Percentiles rank a stretch among this genome's conserved stretches.
These are phyloP conservation scores for Skeletonema potamos DNA, from an alignment of 108 stramenopile species.

Conservation along the genomic window DNA sequence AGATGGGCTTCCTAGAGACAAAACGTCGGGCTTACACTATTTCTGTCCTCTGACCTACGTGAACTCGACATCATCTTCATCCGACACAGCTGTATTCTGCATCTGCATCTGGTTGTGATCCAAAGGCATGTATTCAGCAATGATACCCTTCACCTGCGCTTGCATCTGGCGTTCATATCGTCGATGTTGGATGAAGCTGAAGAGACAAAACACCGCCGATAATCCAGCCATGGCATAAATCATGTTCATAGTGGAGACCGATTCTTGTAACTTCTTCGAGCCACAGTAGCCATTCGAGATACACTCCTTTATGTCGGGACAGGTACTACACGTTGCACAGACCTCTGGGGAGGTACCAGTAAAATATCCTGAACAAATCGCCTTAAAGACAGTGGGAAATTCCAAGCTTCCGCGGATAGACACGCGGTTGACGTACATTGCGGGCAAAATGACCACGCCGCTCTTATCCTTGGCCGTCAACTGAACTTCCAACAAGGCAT, in stretches of 20 bases:
- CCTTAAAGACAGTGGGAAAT: conserved; percentile 74
- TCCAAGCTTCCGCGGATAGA: conserved; percentile 81
- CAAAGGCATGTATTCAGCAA: conserved; percentile 92
- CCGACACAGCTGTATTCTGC: conserved; percentile 33
- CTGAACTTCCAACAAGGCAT: conserved; percentile 76
- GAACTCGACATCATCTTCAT: conserved; percentile 44
- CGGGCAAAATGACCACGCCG: conserved; percentile 83
- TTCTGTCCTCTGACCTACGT: conserved; percentile 11
- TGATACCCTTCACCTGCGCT: conserved; percentile 89
- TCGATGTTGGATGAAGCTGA: conserved; percentile 76
- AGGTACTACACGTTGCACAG: conserved; percentile 58
- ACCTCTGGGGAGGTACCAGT: conserved; percentile 74
- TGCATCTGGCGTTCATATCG: conserved; percentile 84
- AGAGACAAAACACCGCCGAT: conserved; percentile 44
- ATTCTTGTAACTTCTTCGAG: conserved; percentile 45
- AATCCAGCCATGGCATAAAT: conserved; percentile 38
- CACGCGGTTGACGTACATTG: conserved; percentile 87
- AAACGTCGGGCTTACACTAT: neutral
- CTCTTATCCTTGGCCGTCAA: conserved; percentile 47
- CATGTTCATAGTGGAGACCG: conserved; percentile 40
- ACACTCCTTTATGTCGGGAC: conserved; percentile 36
- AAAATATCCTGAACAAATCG: conserved; percentile 91
- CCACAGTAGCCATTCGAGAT: conserved; percentile 47
- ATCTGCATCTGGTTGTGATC: conserved; percentile 45
- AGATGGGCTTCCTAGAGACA: neutral